Evolutionary conservation across 352 stramenopile species (phyloP), one percentile per base, ranked within the genome.

Genomic region (Phytophthora fragariae): DNA sequence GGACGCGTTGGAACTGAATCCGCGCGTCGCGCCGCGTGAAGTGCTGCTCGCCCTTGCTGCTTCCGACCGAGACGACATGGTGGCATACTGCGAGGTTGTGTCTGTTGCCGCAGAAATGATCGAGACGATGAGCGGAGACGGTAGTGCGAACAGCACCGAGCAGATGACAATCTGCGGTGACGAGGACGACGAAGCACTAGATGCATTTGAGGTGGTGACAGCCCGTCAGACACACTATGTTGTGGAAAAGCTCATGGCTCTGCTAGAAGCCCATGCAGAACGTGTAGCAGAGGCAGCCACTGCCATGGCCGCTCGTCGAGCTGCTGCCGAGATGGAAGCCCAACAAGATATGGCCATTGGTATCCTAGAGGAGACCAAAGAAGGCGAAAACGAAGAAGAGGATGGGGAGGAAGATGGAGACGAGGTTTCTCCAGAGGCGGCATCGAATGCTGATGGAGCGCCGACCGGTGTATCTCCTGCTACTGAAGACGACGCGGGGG

Each of bases 11-110:
- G 65, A 93, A 3, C 55, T 93, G 14, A 56, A 65, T 35, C 46
- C 54, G 35, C 74, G 27, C 39, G 72, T 62, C 57, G 62, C 12
- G 35, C 77, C 68, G 55, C 76, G 74, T 3, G 80, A 91, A 62
- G 76, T 93, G 4, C 14, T 93, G 8, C 76, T 92, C 19, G 80
- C 84, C 2, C 83, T 93, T 53, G 78, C 78, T 0, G 39, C 57
- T 33, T 65, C 86, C 21, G 84, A 93, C 59, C 77, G 86, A 21
- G 78, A 93, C 35, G 84, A 84, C 19, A 81, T 89, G 74, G 76
- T 91, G 19, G 75, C 89, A 33, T 93, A 93, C 46, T 61, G 69
- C 11, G 63, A 80, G 19, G 71, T 92, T 44, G 70, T 88, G 11
- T 57, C 75, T 11, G 78, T 90, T 19, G 81, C 75, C 19, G 83